Conservation (phyloP, 257 asterid genomes). For the Gentiana dahurica region DNA sequence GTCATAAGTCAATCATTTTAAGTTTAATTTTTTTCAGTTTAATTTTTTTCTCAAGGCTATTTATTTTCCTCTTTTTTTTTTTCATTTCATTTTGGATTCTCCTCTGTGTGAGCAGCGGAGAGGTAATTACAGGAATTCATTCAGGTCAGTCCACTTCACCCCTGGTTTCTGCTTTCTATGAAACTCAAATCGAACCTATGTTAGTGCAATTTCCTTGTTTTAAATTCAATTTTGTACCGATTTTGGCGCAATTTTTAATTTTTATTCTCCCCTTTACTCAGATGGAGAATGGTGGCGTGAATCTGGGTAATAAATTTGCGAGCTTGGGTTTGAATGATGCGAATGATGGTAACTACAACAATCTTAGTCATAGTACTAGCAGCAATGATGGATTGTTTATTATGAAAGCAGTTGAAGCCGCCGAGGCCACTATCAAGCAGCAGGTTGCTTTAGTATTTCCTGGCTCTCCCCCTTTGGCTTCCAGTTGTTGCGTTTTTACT, state of each 20-base stretch:
- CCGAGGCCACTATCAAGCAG: slow-evolving; percentile 81
- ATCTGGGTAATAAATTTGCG: slow-evolving; percentile 39
- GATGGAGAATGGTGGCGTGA: slow-evolving; percentile 69
- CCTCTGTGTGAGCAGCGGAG: no score
- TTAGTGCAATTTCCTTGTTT: no score
- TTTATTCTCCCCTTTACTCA: background rate
- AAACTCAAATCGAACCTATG: no score
- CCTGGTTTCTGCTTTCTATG: no score
- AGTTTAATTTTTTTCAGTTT: no score
- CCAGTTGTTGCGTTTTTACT: background rate
- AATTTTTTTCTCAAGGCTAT: no score
- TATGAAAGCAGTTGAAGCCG: slow-evolving; percentile 95
- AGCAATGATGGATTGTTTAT: slow-evolving; percentile 74
- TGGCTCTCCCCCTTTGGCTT: background rate
- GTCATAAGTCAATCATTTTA: no score
- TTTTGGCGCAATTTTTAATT: background rate
- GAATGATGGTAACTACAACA: slow-evolving; percentile 14
- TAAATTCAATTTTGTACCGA: no score
- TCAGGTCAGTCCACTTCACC: no score
- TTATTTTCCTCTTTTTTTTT: no score
- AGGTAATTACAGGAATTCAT: no score
- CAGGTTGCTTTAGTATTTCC: slow-evolving; percentile 34
- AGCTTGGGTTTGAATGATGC: slow-evolving; percentile 51
- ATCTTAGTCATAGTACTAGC: slow-evolving; percentile 9
- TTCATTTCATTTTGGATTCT: no score